Percentiles rank a stretch among this genome's conserved stretches.
Evolutionary conservation across 2,329 filamentous ascomycete genomes (phyloP).

Genomic region (Colletotrichum karsti): DNA sequence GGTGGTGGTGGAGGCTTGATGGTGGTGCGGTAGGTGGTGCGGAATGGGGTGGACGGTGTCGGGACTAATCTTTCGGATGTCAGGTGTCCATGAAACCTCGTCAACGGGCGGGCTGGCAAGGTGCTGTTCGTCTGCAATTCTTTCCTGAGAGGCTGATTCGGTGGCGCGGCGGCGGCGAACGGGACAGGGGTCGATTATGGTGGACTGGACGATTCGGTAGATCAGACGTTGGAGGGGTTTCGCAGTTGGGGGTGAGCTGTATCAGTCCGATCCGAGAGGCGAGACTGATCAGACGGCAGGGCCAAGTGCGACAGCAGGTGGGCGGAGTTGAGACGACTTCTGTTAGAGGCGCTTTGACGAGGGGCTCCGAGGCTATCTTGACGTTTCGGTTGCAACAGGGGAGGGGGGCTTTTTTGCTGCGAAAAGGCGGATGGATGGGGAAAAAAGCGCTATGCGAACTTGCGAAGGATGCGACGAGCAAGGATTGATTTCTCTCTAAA

Average conservation of each 20-base stretch:
- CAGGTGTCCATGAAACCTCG: slow-evolving; percentile 48
- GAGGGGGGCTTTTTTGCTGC: slow-evolving; percentile 18
- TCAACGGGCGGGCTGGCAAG: slow-evolving; percentile 34
- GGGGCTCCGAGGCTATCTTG: slow-evolving; percentile 42
- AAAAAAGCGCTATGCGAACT: background rate
- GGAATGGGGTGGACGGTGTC: slow-evolving; percentile 13
- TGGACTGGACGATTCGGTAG: slow-evolving; percentile 33
- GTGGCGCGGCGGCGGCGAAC: slow-evolving; percentile 34
- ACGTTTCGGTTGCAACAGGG: slow-evolving; percentile 48
- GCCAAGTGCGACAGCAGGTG: slow-evolving; percentile 35
- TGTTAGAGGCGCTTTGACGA: slow-evolving; percentile 55
- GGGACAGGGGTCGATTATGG: slow-evolving; percentile 2
- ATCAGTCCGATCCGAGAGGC: slow-evolving; percentile 31
- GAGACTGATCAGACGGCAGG: slow-evolving; percentile 37
- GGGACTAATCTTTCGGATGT: slow-evolving; percentile 41
- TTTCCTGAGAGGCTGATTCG: background rate
- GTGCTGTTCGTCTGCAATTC: slow-evolving; percentile 17
- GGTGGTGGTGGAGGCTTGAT: slow-evolving; percentile 4
- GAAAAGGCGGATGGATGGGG: slow-evolving; percentile 1
- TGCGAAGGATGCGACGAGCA: background rate
- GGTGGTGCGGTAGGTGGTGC: slow-evolving; percentile 7
- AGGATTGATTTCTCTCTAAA: background rate
- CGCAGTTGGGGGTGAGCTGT: slow-evolving; percentile 38
- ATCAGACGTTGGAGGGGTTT: slow-evolving; percentile 59
- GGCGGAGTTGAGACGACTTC: slow-evolving; percentile 50